These are phyloP conservation scores for Trichophyton schoenleinii DNA, from an alignment of 2,329 filamentous ascomycete species.

Conservation along the genomic window DNA sequence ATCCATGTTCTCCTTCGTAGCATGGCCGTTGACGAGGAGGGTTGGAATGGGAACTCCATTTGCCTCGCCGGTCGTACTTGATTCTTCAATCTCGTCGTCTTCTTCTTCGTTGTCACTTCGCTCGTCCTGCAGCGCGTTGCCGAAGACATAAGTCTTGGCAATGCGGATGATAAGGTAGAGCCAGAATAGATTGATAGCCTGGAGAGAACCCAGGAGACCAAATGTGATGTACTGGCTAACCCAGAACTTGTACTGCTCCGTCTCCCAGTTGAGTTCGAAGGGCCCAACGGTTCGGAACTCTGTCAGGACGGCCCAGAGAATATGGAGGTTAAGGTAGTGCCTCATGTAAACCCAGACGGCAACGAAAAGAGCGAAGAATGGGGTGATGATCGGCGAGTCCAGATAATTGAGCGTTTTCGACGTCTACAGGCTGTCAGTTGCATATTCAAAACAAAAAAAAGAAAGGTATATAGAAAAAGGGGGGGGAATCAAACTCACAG, in stretches of 20 bases:
- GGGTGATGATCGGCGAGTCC: slow-evolving; percentile 62
- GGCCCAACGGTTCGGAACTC: slow-evolving; percentile 37
- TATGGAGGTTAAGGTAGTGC: slow-evolving; percentile 50
- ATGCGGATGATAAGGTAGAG: slow-evolving; percentile 35
- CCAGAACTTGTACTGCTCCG: slow-evolving; percentile 38
- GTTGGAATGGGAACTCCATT: neutral
- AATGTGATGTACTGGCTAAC: slow-evolving; percentile 38
- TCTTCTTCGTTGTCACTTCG: slow-evolving; percentile 35
- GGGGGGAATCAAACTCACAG: slow-evolving; percentile 43
- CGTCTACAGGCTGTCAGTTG: slow-evolving; percentile 42
- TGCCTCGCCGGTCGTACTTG: neutral
- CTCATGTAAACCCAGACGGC: slow-evolving; percentile 77
- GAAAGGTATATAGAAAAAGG: slow-evolving; percentile 2
- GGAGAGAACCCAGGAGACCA: slow-evolving; percentile 31
- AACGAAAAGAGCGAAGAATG: slow-evolving; percentile 77
- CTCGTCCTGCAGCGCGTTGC: slow-evolving; percentile 30
- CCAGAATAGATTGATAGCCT: slow-evolving; percentile 37
- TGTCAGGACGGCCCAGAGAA: slow-evolving; percentile 36
- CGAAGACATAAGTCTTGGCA: slow-evolving; percentile 31
- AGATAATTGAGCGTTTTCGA: slow-evolving; percentile 90
- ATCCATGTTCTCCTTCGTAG: neutral
- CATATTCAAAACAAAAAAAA: neutral
- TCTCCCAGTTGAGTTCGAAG: slow-evolving; percentile 38
- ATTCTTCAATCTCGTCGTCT: slow-evolving; percentile 21
- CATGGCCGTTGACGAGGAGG: neutral